A percentile compares a stretch with the other conserved stretches of the same genome.
Conservation (phyloP, 2,329 filamentous ascomycete genomes). For the Trichophyton equinum region DNA sequence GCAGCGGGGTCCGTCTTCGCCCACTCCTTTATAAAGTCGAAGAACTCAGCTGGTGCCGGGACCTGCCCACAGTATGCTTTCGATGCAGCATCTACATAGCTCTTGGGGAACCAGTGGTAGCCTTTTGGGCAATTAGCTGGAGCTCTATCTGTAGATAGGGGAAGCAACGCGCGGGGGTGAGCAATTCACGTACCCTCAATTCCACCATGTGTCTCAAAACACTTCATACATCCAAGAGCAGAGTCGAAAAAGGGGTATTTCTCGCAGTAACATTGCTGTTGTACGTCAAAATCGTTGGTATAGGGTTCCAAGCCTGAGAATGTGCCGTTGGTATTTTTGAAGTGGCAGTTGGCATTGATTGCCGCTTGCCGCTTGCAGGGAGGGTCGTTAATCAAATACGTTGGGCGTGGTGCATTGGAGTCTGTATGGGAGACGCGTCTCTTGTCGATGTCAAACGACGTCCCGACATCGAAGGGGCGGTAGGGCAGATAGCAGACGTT, state of each 20-base stretch:
- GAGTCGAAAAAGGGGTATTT: slow-evolving; percentile 5
- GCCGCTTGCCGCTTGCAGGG: not conserved
- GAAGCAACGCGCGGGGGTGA: not conserved
- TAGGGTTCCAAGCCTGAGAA: not conserved
- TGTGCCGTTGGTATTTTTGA: not conserved
- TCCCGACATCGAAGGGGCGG: not conserved
- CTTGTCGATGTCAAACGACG: not conserved
- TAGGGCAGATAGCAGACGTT: not conserved
- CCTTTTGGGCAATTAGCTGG: not conserved
- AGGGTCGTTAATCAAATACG: not conserved
- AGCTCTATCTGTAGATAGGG: not conserved
- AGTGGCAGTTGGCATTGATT: slow-evolving; percentile 1
- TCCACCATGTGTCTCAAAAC: slow-evolving; percentile 4
- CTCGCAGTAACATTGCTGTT: slow-evolving; percentile 4
- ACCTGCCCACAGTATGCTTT: not conserved
- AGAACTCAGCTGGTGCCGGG: not conserved
- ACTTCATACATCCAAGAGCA: slow-evolving; percentile 4
- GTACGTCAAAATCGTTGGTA: not conserved
- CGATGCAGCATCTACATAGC: not conserved
- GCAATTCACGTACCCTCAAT: not conserved
- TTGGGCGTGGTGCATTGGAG: not conserved
- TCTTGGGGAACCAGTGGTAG: slow-evolving; percentile 5
- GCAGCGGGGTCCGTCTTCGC: slow-evolving; percentile 2
- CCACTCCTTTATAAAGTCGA: not conserved
- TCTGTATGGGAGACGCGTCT: not conserved